Base-by-base conservation (phyloP, 768 basidiomycete genomes). In the Termitomyces sp. region DNA sequence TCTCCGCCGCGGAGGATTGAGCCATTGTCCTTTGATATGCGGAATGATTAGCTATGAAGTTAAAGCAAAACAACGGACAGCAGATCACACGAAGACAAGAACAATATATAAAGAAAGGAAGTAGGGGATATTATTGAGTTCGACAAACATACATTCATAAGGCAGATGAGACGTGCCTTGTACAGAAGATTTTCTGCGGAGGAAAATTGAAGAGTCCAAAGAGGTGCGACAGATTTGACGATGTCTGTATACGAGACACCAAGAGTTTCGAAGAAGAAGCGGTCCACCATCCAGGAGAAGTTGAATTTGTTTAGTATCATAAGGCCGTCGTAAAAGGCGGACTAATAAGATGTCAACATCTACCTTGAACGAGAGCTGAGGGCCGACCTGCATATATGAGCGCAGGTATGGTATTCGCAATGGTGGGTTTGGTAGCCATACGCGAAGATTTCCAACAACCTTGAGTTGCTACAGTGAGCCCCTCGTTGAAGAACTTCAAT, bases 1-100 rank as follows among this genome's bases (percentile, higher is more conserved):
- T 46, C 90, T 78, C 54, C 85, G 79, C 49, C 91, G 77, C 2
- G 88, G 77, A 8, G 85, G 86, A 64, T 91, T 93, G 54, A 75
- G 79, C 83, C 87, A 92, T 41, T 79, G 74, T 0, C 82, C 83
- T 68, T 80, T 80, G 55, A 87, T 73, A 58, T 87, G 81, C 10
- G 79, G 79, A 1, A 81, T 76, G 23, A 88, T 72, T 43, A 86
- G 74, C 89, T 91, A 66, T 13, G 33, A 36, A 35, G 38, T 46
- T 18, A 33, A 58, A 28, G 49, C 36, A 23, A n/a, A 60, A 61
- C 54, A 44, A 47, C 50, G 55, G 32, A 62, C 47, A 46, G 51
- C 28, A 28, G 64, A 36, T 32, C 46, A 49, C 41, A 44, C 26
- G 35, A 38, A n/a, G 14, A 38, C 40, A 16, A 41, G 3, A 3